Percentiles rank a stretch among this genome's conserved stretches.
phyloP scores from a whole-genome alignment of 257 asterid species.

The Lantana camara region DNA sequence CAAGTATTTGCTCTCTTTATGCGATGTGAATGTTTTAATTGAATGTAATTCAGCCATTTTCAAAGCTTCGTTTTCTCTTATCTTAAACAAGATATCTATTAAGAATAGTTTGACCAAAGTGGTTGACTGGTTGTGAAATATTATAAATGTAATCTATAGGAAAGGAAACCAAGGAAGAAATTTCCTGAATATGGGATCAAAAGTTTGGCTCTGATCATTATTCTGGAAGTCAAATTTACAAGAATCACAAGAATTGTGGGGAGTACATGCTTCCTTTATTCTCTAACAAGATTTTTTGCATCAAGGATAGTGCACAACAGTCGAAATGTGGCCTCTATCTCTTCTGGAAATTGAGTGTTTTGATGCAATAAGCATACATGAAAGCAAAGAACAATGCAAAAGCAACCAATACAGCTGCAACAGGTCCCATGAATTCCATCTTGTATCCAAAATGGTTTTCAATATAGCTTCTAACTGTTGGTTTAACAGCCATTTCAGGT shows the following conservation, averaged over 20 bases:
- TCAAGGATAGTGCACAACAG: neutral
- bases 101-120: too few relatives aligned
- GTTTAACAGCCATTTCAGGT: slow-evolving; percentile 22
- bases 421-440: slow-evolving; percentile 53
- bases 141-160: neutral
- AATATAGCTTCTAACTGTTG: slow-evolving; percentile 43
- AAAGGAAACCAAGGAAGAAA: neutral
- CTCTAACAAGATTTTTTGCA: neutral
- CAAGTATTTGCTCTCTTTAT: too few relatives aligned
- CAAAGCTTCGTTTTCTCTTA: too few relatives aligned
- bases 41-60: too few relatives aligned
- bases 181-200: neutral
- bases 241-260: too few relatives aligned
- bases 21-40: too few relatives aligned
- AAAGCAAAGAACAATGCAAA: slow-evolving; percentile 58
- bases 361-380: slow-evolving; percentile 58
- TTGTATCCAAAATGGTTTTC: slow-evolving; percentile 49
- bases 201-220: neutral
- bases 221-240: neutral
- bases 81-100: too few relatives aligned
- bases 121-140: too few relatives aligned
- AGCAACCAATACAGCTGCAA: slow-evolving; percentile 49
- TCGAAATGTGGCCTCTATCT: slow-evolving; percentile 32
- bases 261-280: neutral
- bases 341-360: slow-evolving; percentile 59